A percentile compares a stretch with the other conserved stretches of the same genome.
Conservation (phyloP, 2,329 filamentous ascomycete species). For the Didymella sp. region DNA sequence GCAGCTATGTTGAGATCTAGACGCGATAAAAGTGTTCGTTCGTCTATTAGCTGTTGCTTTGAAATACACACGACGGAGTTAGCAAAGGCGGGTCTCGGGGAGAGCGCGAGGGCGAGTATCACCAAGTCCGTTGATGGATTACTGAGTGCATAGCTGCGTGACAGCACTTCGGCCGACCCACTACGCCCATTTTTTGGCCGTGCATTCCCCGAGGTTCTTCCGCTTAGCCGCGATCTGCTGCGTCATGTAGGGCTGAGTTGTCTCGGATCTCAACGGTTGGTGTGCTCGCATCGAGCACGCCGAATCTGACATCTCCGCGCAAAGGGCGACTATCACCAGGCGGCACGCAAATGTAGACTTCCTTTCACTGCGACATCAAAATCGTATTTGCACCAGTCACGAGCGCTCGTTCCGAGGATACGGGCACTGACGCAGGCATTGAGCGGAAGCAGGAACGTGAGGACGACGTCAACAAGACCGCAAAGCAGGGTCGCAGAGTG, state of each 20-base stretch:
- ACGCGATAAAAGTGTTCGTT: background rate
- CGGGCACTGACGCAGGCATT: background rate
- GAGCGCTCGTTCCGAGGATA: background rate
- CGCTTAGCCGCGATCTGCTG: constrained; percentile 8
- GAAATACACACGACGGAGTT: background rate
- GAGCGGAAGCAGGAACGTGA: background rate
- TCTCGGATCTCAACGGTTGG: constrained; percentile 14
- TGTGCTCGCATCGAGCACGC: constrained; percentile 5
- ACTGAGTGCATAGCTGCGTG: constrained; percentile 2
- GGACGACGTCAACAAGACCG: constrained; percentile 1
- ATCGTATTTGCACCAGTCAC: background rate
- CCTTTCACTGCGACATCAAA: constrained; percentile 1
- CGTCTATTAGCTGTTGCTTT: background rate
- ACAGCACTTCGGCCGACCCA: background rate
- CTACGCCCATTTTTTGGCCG: no score
- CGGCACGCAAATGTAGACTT: background rate
- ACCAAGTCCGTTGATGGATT: background rate
- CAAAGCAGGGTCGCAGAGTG: constrained; percentile 3
- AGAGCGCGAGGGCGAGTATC: background rate
- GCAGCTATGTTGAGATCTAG: constrained; percentile 9
- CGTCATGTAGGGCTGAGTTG: constrained; percentile 20
- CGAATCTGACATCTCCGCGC: background rate
- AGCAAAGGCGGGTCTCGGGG: constrained; percentile 2
- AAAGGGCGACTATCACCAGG: constrained; percentile 4
- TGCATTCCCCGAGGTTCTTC: background rate